Evolutionary conservation across 2,329 filamentous ascomycete species (phyloP).

Genomic region (Fusarium succisae): DNA sequence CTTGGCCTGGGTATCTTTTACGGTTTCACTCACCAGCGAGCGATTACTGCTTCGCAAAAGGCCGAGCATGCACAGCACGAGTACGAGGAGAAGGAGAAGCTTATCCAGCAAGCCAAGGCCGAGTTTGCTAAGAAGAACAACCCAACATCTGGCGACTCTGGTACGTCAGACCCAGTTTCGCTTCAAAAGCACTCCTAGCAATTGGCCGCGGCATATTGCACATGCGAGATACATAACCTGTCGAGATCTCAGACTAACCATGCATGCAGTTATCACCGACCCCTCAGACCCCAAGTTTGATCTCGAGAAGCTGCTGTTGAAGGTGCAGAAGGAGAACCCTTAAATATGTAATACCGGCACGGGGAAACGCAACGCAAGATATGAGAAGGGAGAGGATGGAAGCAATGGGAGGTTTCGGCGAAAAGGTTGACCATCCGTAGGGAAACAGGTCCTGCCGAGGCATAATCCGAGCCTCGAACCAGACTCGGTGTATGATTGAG

Average conservation of each 20-base stretch:
- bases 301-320: slow-evolving; percentile 82
- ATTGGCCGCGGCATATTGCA: slow-evolving; percentile 22
- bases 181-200: slow-evolving; percentile 7
- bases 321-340: slow-evolving; percentile 64
- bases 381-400: slow-evolving; percentile 44
- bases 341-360: slow-evolving; percentile 47
- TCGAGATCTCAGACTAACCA: slow-evolving; percentile 35
- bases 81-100: slow-evolving; percentile 87
- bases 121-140: slow-evolving; percentile 84
- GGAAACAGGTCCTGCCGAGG: slow-evolving; percentile 37
- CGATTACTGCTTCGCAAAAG: slow-evolving; percentile 77
- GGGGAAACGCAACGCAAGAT: slow-evolving; percentile 18
- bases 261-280: slow-evolving; percentile 59
- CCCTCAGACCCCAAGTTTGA: slow-evolving; percentile 91
- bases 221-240: background rate
- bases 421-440: slow-evolving; percentile 38
- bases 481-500: slow-evolving; percentile 52
- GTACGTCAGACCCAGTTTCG: slow-evolving; percentile 38
- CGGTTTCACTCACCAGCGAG: slow-evolving; percentile 91
- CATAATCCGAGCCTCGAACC: slow-evolving; percentile 45
- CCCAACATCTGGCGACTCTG: slow-evolving; percentile 51
- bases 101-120: slow-evolving; percentile 93
- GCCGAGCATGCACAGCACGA: slow-evolving; percentile 77
- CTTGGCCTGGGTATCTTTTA: slow-evolving; percentile 93
- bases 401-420: slow-evolving; percentile 39